Percentiles rank a stretch among this genome's conserved stretches.
Conservation (phyloP, 495 filamentous ascomycete genomes). For the Penicillium longicatenatum region DNA sequence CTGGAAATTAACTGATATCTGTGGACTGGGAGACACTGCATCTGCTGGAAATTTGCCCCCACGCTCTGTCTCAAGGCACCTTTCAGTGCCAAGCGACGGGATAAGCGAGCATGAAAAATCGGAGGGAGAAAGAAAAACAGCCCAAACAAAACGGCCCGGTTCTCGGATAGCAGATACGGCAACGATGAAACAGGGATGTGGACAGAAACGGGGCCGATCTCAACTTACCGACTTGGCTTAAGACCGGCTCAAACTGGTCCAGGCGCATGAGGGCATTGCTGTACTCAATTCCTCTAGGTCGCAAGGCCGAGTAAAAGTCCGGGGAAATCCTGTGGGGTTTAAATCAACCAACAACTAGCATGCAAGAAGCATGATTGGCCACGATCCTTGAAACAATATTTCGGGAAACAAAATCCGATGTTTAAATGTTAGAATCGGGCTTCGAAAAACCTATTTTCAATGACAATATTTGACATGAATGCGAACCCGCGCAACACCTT, state of each 20-base stretch:
- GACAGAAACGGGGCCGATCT: not conserved
- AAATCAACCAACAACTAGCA: not conserved
- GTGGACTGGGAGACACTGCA: not conserved
- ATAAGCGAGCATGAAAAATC: not conserved
- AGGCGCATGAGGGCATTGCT: not conserved
- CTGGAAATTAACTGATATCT: not conserved
- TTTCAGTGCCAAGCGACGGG: not conserved
- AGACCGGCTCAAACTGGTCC: not conserved
- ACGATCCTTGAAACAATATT: not conserved
- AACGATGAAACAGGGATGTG: not conserved
- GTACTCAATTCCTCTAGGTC: too few relatives aligned
- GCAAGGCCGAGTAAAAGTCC: not conserved
- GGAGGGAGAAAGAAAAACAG: too few relatives aligned
- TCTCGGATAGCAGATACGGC: not conserved
- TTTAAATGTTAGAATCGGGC: not conserved
- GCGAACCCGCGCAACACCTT: too few relatives aligned
- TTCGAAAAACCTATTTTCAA: not conserved
- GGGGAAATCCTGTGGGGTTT: not conserved
- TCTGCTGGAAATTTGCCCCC: not conserved
- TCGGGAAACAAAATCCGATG: constrained; percentile 19
- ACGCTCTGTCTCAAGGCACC: not conserved
- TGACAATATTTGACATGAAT: not conserved
- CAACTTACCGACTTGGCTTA: not conserved
- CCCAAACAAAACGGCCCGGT: not conserved
- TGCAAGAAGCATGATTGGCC: not conserved